Evolutionary conservation across 768 basidiomycete genomes (phyloP), one percentile per base, ranked within the genome.

Genomic region (Multifurca ochricompacta): DNA sequence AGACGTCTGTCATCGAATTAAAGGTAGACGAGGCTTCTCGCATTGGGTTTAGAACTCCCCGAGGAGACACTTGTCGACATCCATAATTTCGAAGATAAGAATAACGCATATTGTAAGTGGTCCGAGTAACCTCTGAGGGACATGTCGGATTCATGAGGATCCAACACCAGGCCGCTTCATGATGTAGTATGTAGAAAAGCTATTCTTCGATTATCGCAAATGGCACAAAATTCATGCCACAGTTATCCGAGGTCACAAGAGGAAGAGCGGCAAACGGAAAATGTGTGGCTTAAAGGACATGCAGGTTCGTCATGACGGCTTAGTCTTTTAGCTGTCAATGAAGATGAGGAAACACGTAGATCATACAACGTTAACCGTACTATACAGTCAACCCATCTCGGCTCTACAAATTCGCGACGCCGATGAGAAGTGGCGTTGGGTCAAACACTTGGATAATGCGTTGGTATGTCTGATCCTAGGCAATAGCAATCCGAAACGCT

Each of bases 121-220:
- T n/a, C n/a, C n/a, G n/a, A n/a, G n/a, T 30, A 34, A 37, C 56
- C 23, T 8, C 19, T 21, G 6, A 16, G 39, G 21, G 11, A 39
- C n/a, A n/a, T 14, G 6, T 4, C 8, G 4, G 25, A 19, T 30
- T 9, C 19, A 13, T n/a, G 1, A 18, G 25, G 8, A 45, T 18
- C n/a, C 14, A n/a, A 35, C 9, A 6, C 27, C 50, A 82, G 81
- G 77, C 2, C 73, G 81, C 35, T 81, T 77, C 66, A 81, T 82
- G 78, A 82, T 82, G 71, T 83, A 82, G 80, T 79, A 21, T 14
- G 77, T 51, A 47, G 31, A n/a, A 34, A 7, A 47, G n/a, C n/a
- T 23, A 28, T 8, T 32, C 27, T n/a, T n/a, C n/a, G n/a, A n/a
- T n/a, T n/a, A 25, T 18, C 27, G 36, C 2, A 13, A 13, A 16